Evolutionary conservation across 352 stramenopile genomes (phyloP), one percentile per base, ranked within the genome.

Genomic region (Globisporangium paroecandrum): DNA sequence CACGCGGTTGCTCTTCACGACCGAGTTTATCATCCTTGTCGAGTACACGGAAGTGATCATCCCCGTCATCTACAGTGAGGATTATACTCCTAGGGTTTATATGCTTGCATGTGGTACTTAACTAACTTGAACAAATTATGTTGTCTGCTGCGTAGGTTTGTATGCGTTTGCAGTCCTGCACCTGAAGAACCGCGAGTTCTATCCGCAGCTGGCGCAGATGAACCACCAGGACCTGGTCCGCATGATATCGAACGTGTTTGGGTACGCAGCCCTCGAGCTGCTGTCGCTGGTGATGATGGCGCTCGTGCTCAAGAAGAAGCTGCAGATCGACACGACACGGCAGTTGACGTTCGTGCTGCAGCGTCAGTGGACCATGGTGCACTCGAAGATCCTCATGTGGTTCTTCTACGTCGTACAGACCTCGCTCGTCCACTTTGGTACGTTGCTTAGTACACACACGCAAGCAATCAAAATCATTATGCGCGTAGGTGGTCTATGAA

Each of bases 41-140:
- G 60, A 65, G 46, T 65, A 49, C 60, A 65, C 27, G 0, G 60
- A 65, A 9, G 60, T 65, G 22, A 58, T 65, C 60, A 27, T 58
- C 12, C 43, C 60, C 4, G 34, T 65, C 43, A 65, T 65, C 46
- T 65, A 65, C 46, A 65, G 60, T 58, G n/a, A 15, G 60, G 34
- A 27, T 2, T 38, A 22, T 20, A 32, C 25, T 10, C 36, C 36
- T 18, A 18, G 10, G 36, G 12, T 3, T 13, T 43, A 6, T 43
- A 43, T 43, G 12, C 12, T 43, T 12, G 36, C 12, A 43, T 18
- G 10, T 43, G 36, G 36, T 18, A 18, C 36, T 6, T 6, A 43
- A 12, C 36, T 43, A 18, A 43, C 36, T 15, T 13, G 13, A 41
- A 41, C 10, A 41, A 41, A 15, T 9, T 15, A 9, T 43, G 10